Base-by-base conservation (phyloP, 116 monocot genomes). In the Cymodocea nodosa region DNA sequence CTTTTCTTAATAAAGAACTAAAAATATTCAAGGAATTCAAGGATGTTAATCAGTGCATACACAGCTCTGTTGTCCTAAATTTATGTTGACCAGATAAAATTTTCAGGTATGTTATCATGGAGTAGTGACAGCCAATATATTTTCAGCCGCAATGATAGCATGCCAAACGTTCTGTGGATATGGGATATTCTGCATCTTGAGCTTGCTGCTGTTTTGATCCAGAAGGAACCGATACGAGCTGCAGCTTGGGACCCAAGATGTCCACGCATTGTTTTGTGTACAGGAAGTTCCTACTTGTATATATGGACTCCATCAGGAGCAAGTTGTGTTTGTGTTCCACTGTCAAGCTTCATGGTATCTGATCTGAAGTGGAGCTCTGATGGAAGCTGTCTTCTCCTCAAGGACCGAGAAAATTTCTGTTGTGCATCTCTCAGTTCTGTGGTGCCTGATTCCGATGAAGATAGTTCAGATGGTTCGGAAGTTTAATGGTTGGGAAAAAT, bases 301-400 rank as follows among this genome's bases (percentile, higher is more conserved):
- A 86, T 92, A 84, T 98, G 97, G 97, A 84, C 71, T 63, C 92
- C 86, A 0, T 73, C 80, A 1, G 92, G 97, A 52, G 85, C 89
- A 1, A 86, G 73, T 22, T 92, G 89, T 37, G 84, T 92, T 5
- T 78, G 69, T 40, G 73, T 92, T 71, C 97, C 97, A 1, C 63
- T 92, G 51, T 75, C 85, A 40, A 68, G 82, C n/a, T 92, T 98
- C 55, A 12, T 15, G 5, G 70, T 82, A 25, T 68, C 34, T 51
- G 97, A 97, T 60, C 77, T 97, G 12, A 91, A 83, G 63, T 97
- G 97, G 97, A 97, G 78, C 50, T 72, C 77, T 24, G 92, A 88
- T 75, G 97, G 97, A 7, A 81, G 80, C 48, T 78, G 83, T 20
- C 88, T 97, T 61, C 83, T 88, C 58, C 76, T 97, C 51, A 91